These are phyloP conservation scores for Boechera stricta DNA, from an alignment of 345 rosid species.

Conservation along the genomic window DNA sequence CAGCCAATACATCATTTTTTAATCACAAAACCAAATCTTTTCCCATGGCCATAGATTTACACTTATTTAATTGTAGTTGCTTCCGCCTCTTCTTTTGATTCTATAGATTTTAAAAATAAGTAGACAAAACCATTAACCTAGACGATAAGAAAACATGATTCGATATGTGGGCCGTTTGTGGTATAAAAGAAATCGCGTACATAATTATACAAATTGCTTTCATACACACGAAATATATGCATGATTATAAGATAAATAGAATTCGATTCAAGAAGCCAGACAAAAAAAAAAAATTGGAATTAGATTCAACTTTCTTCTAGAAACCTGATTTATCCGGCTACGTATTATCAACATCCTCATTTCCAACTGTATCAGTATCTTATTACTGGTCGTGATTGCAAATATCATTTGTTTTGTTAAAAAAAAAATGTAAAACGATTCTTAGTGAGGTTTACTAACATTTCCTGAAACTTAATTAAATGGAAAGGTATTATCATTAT, in stretches of 20 bases:
- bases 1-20: conserved; percentile 31
- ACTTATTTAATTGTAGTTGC: conserved; percentile 33
- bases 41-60: conserved; percentile 34
- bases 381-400: conserved; percentile 1
- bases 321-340: conserved; percentile 9
- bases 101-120: background rate
- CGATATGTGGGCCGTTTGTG: conserved; percentile 42
- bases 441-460: background rate
- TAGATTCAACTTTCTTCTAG: conserved; percentile 7
- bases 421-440: background rate
- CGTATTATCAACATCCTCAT: conserved; percentile 12
- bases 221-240: conserved; percentile 4
- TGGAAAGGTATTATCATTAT: background rate
- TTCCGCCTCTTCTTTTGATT: conserved; percentile 31
- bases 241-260: conserved; percentile 18
- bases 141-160: conserved; percentile 45
- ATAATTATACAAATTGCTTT: conserved; percentile 29
- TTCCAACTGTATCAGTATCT: conserved; percentile 15
- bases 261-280: conserved; percentile 33
- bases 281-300: conserved; percentile 17
- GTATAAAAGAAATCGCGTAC: conserved; percentile 7
- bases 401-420: background rate
- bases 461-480: conserved; percentile 2
- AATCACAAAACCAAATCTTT: conserved; percentile 27
- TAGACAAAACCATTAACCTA: conserved; percentile 32